phyloP scores from a whole-genome alignment of 2,329 filamentous ascomycete species.

The Alternaria panax region DNA sequence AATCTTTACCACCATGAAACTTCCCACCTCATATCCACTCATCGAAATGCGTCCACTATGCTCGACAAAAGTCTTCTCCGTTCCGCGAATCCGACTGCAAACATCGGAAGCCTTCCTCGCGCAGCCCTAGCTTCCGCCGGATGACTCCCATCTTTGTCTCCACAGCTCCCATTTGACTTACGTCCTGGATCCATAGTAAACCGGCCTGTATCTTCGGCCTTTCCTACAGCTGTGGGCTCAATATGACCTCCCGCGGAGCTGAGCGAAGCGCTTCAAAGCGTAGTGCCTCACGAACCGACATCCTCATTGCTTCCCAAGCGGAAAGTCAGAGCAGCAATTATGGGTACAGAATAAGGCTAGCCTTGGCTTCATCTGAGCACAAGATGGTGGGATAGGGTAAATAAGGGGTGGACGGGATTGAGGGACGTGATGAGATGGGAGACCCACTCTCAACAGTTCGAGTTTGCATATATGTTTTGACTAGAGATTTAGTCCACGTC shows the following conservation, averaged over 20 bases:
- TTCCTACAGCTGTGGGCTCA: background rate
- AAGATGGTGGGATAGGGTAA: conserved; percentile 2
- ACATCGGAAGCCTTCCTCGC: conserved; percentile 8
- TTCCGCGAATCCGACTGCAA: background rate
- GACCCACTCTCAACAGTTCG: conserved; percentile 33
- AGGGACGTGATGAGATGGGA: background rate
- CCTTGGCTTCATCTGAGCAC: background rate
- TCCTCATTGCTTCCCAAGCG: background rate
- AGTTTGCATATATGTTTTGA: conserved; percentile 9
- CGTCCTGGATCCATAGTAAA: background rate
- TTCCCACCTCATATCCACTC: background rate
- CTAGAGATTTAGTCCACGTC: background rate
- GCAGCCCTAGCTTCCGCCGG: conserved; percentile 11
- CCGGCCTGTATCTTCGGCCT: background rate
- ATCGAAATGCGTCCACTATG: background rate
- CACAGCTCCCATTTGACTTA: background rate
- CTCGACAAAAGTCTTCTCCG: background rate
- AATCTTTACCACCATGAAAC: background rate
- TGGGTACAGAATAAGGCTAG: background rate
- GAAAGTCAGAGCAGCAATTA: background rate
- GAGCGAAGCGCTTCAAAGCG: background rate
- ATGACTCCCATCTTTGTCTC: background rate
- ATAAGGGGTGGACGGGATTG: background rate
- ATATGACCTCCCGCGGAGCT: background rate
- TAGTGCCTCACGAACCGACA: background rate